Evolutionary conservation across 1,139 yeast genomes (phyloP).

Genomic region (Zygosaccharomyces sapae): DNA sequence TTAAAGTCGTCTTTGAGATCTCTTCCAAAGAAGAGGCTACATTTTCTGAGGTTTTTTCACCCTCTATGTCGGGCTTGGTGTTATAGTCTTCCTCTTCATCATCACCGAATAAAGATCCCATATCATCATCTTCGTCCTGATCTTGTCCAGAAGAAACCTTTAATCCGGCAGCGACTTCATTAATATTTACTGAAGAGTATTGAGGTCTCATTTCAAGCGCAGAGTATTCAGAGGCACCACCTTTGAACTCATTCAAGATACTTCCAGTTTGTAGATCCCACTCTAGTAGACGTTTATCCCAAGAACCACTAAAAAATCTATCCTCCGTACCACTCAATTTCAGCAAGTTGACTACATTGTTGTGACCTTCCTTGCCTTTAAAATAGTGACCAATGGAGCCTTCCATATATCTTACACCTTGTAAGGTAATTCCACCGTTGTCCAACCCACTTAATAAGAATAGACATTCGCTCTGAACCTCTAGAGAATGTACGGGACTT

Average conservation of each 20-base stretch:
- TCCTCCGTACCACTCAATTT: constrained; percentile 50
- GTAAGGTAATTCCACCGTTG: constrained; percentile 82
- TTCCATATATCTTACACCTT: constrained; percentile 77
- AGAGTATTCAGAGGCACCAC: constrained; percentile 74
- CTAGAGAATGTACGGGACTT: constrained; percentile 85
- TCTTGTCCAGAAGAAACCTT: constrained; percentile 11
- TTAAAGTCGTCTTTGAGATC: constrained; percentile 28
- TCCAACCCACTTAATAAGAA: constrained; percentile 84
- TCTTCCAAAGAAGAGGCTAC: constrained; percentile 25
- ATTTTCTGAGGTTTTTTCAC: constrained; percentile 10
- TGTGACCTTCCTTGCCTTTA: constrained; percentile 48
- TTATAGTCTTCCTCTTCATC: constrained; percentile 42
- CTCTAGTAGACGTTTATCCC: constrained; percentile 76
- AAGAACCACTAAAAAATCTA: constrained; percentile 72
- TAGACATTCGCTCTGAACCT: constrained; percentile 73
- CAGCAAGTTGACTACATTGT: constrained; percentile 69
- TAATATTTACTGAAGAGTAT: constrained; percentile 47
- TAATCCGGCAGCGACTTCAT: constrained; percentile 24
- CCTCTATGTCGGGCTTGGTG: constrained; percentile 12
- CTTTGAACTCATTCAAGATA: constrained; percentile 42
- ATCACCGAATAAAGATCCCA: constrained; percentile 78
- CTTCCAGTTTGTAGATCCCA: constrained; percentile 86
- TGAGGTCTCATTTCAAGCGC: constrained; percentile 73
- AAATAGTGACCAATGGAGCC: constrained; percentile 80
- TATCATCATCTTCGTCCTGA: constrained; percentile 43